Percentiles rank a stretch among this genome's conserved stretches.
phyloP scores from a whole-genome alignment of 78 protist genomes.

The Bigelowiella natans region DNA sequence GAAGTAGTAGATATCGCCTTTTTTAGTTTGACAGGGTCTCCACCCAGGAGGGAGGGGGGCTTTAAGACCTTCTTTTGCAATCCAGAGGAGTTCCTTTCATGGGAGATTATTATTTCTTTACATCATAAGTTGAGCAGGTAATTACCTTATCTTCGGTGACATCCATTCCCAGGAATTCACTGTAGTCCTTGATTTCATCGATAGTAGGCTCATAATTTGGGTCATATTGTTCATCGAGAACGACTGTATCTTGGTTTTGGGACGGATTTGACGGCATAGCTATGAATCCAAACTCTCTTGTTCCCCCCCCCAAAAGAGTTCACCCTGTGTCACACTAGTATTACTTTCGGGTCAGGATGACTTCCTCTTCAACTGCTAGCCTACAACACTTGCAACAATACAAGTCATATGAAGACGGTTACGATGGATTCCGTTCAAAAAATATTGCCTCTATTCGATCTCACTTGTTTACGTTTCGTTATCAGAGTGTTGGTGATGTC shows the following conservation, averaged over 20 bases:
- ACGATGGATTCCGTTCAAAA: no score
- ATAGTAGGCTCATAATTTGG: background rate
- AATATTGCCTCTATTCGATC: no score
- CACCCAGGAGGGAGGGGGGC: background rate
- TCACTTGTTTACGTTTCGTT: no score
- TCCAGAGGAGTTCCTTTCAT: background rate
- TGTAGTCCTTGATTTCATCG: background rate
- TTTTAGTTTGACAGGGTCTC: background rate
- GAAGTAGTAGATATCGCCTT: background rate
- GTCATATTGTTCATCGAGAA: background rate
- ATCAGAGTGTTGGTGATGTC: no score
- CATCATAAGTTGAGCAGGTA: background rate
- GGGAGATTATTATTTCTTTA: background rate
- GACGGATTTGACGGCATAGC: no score
- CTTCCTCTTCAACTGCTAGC: no score
- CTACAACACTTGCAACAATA: no score
- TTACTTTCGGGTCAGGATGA: no score
- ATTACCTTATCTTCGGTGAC: background rate
- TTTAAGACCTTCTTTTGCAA: background rate
- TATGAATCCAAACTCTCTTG: no score
- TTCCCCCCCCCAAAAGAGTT: no score
- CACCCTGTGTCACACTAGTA: no score
- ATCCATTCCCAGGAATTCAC: constrained; percentile 2
- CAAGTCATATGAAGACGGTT: no score
- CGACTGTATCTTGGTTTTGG: background rate